Evolutionary conservation across 129 eudicot genomes (phyloP).

Genomic region (Heracleum sosnowskyi): DNA sequence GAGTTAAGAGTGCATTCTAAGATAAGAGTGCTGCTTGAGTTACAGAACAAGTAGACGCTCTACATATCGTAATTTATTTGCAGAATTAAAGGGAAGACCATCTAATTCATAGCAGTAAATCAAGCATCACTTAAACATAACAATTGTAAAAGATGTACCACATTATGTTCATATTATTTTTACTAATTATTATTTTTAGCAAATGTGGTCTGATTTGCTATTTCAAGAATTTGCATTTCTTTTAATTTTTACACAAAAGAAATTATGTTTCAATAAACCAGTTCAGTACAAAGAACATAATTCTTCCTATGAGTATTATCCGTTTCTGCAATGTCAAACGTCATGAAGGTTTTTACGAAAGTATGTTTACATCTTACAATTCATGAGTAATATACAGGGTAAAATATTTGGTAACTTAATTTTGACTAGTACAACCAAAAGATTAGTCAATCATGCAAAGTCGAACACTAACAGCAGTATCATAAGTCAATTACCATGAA

Average conservation of each 20-base stretch:
- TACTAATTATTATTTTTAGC: too few relatives aligned
- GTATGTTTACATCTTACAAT: not conserved
- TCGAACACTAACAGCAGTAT: not conserved
- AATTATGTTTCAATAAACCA: not conserved
- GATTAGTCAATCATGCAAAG: not conserved
- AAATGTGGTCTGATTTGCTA: too few relatives aligned
- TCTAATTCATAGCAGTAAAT: not conserved
- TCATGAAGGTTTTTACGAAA: not conserved
- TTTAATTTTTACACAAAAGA: too few relatives aligned
- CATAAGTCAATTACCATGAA: not conserved
- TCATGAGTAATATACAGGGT: not conserved
- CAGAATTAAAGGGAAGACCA: too few relatives aligned
- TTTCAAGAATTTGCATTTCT: too few relatives aligned
- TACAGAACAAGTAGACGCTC: too few relatives aligned
- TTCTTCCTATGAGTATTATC: not conserved
- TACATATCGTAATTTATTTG: too few relatives aligned
- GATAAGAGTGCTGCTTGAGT: too few relatives aligned
- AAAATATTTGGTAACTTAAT: not conserved
- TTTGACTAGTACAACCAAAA: not conserved
- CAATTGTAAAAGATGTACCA: slow-evolving; percentile 24
- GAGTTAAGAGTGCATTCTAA: too few relatives aligned
- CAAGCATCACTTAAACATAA: not conserved
- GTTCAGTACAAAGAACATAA: not conserved
- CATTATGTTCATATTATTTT: too few relatives aligned
- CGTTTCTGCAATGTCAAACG: not conserved